Evolutionary conservation across 2,329 filamentous ascomycete genomes (phyloP).

Genomic region (Anisogramma anomala): DNA sequence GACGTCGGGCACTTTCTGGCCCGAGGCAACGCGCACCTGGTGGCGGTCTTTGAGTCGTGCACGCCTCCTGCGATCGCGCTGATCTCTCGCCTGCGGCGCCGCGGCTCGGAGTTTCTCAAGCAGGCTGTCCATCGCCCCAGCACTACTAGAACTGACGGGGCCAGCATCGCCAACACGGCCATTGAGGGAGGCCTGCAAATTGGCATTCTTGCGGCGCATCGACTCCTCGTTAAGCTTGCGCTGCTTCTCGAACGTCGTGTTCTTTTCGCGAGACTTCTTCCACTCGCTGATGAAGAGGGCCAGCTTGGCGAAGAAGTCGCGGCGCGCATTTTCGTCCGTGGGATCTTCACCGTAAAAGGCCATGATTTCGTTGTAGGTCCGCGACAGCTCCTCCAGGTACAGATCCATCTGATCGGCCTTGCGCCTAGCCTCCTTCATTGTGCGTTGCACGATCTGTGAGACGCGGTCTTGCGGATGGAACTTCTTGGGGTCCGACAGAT

Average conservation of each 20-base stretch:
- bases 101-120: conserved; percentile 91
- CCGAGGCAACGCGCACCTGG: conserved; percentile 78
- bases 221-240: conserved; percentile 78
- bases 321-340: conserved; percentile 77
- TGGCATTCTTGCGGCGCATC: conserved; percentile 80
- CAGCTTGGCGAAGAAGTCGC: conserved; percentile 92
- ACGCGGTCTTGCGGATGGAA: conserved; percentile 97
- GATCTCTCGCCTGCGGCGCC: conserved; percentile 78
- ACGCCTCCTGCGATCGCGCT: conserved; percentile 75
- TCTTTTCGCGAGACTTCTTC: conserved; percentile 95
- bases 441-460: conserved; percentile 76
- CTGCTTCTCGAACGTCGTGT: conserved; percentile 68
- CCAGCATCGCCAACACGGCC: conserved; percentile 32
- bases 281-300: conserved; percentile 84
- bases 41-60: conserved; percentile 84
- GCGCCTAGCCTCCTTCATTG: conserved; percentile 90
- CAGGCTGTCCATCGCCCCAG: conserved; percentile 90
- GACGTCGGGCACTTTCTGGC: conserved; percentile 72
- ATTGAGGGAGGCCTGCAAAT: conserved; percentile 43
- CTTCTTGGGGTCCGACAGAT: conserved; percentile 89
- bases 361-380: conserved; percentile 91
- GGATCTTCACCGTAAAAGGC: conserved; percentile 92
- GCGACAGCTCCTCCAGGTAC: conserved; percentile 85
- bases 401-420: conserved; percentile 94
- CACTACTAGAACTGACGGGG: conserved; percentile 57